A percentile compares a stretch with the other conserved stretches of the same genome.
Evolutionary conservation across 345 rosid genomes (phyloP).

Genomic region (Durio zibethinus): DNA sequence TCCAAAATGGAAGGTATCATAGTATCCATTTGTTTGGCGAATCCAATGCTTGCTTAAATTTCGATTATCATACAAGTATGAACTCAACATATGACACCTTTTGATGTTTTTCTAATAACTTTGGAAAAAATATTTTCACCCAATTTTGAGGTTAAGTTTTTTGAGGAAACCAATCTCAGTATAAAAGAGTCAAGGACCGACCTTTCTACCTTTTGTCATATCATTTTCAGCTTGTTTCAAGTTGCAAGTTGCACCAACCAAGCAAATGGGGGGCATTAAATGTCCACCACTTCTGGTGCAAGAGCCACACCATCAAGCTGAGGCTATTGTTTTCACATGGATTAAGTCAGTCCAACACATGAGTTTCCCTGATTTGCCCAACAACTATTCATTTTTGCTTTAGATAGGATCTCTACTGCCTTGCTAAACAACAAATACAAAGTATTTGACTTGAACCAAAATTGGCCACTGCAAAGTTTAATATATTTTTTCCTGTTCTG

Average conservation of each 20-base stretch:
- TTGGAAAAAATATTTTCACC: neutral
- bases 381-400: neutral
- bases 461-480: neutral
- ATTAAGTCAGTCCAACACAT: neutral
- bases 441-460: neutral
- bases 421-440: neutral
- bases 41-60: neutral
- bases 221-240: conserved; percentile 8
- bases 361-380: neutral
- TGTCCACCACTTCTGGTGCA: neutral
- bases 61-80: neutral
- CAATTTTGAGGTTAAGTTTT: neutral
- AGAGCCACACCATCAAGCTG: neutral
- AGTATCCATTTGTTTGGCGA: neutral
- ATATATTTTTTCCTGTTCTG: too few relatives aligned
- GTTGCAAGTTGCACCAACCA: conserved; percentile 4
- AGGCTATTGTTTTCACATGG: neutral
- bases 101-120: neutral
- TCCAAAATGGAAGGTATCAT: conserved; percentile 66
- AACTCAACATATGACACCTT: neutral
- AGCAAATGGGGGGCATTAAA: conserved; percentile 3
- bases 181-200: neutral
- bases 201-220: neutral
- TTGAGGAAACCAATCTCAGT: neutral
- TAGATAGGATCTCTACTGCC: neutral